Percentiles rank a stretch among this genome's conserved stretches.
phyloP scores from a whole-genome alignment of 176 grass and related monocot genomes.

The Tillandsia fasciculata region DNA sequence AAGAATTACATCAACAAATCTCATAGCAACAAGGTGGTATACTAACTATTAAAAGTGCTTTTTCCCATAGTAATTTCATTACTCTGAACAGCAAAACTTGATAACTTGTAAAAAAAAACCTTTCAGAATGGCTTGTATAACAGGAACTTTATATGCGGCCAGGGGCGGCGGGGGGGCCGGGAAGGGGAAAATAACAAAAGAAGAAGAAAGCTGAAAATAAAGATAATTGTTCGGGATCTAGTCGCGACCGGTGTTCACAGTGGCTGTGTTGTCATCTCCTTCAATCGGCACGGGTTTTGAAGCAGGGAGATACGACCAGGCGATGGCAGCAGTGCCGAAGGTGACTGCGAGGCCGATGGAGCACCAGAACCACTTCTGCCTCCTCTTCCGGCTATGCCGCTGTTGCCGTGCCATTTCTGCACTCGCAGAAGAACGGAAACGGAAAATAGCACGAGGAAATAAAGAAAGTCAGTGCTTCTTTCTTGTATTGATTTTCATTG shows the following conservation, averaged over 20 bases:
- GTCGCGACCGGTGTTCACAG: conserved; percentile 25
- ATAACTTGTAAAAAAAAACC: too few relatives aligned
- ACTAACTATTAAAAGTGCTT: too few relatives aligned
- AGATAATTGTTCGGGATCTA: conserved; percentile 16
- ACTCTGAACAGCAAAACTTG: too few relatives aligned
- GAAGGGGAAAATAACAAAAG: conserved; percentile 42
- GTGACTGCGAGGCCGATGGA: conserved; percentile 79
- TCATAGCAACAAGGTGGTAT: too few relatives aligned
- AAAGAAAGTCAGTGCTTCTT: background rate
- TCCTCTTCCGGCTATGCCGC: conserved; percentile 44
- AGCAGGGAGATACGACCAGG: conserved; percentile 68
- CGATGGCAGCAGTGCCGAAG: conserved; percentile 54
- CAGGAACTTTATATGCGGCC: conserved; percentile 45
- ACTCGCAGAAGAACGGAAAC: background rate
- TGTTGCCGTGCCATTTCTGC: conserved; percentile 84
- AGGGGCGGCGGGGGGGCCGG: too few relatives aligned
- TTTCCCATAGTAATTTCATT: too few relatives aligned
- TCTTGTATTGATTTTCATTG: background rate
- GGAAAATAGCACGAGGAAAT: background rate
- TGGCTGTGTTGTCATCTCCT: conserved; percentile 24
- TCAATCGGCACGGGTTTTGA: conserved; percentile 9
- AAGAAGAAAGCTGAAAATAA: conserved; percentile 8
- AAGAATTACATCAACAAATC: too few relatives aligned
- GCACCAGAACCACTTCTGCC: conserved; percentile 89
- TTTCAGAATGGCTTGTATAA: conserved; percentile 21